Base-by-base conservation (phyloP, 2,329 filamentous ascomycete species). In the Xylariaceae sp. region DNA sequence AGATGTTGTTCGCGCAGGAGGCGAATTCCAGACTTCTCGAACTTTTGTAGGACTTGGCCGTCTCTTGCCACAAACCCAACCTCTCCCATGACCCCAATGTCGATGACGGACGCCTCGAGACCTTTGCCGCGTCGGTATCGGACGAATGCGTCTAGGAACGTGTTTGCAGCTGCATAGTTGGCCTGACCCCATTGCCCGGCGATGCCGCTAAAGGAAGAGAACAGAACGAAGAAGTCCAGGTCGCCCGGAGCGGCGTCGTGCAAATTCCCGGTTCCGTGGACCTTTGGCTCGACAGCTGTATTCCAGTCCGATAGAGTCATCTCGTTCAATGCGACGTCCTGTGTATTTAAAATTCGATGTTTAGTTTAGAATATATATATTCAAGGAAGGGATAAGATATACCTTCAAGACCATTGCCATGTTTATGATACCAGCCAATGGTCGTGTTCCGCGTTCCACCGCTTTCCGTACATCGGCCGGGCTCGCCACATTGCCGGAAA, bases 261-360 rank as follows among this genome's bases (percentile, higher is more conserved):
- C 5, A 71, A 52, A 37, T 73, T 71, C 60, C 59, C 63, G 4
- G 65, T 65, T 4, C 66, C 68, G 8, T 55, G 37, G 1, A 66
- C 57, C 48, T 73, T 73, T 3, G 66, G 64, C 2, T 44, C 45
- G 2, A 66, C 48, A 3, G 59, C 51, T 1, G 48, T 44, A 3
- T 53, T 43, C 63, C 64, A 70, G n/a, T 65, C 51, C 2, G 60
- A 43, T 9, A 56, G 40, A 2, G 50, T 57, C 64, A 71, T 69
- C 16, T 61, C 51, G 3, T 57, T 49, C 14, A 67, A 49, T 1
- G 53, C 36, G 0, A 50, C 51, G 39, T 65, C 60, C 51, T 43
- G 21, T 24, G 21, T 24, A 7, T 7, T 6, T 7, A 24, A 24
- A 24, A 24, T 24, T 24, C 7, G 21, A 11, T 6, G 21, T n/a